Conservation (phyloP, 345 rosid genomes). For the Melaleuca quinquenervia region DNA sequence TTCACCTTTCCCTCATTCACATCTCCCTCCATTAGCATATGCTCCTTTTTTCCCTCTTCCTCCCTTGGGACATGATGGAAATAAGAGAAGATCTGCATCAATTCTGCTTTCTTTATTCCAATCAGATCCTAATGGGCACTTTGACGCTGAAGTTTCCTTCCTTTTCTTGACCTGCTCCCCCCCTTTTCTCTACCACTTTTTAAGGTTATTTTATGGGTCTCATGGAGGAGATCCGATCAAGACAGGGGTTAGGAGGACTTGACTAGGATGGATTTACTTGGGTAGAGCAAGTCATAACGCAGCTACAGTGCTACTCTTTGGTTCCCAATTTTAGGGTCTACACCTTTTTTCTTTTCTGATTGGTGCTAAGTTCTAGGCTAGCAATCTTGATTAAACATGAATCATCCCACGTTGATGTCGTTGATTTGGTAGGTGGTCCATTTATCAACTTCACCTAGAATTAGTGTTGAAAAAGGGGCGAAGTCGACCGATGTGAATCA, state of each 20-base stretch:
- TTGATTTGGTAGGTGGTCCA: neutral
- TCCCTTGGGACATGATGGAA: neutral
- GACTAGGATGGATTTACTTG: neutral
- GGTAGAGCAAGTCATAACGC: neutral
- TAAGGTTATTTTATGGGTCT: neutral
- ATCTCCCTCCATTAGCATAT: neutral
- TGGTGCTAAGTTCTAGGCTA: neutral
- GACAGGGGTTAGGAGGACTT: neutral
- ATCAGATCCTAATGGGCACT: neutral
- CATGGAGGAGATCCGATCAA: neutral
- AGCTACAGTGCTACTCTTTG: neutral
- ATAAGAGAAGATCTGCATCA: neutral
- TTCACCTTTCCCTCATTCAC: neutral
- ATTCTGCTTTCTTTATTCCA: neutral
- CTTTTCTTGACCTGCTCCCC: neutral
- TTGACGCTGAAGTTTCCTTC: neutral
- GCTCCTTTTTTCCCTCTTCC: no score
- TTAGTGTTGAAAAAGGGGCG: neutral
- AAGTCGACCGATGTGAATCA: neutral
- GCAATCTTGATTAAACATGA: neutral
- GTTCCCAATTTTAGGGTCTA: neutral
- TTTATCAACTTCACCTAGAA: neutral
- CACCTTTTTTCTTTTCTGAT: neutral
- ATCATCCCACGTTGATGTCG: neutral
- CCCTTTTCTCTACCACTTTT: neutral